A percentile compares a stretch with the other conserved stretches of the same genome.
Evolutionary conservation across 805 yeast genomes (phyloP).

Genomic region (Saccharomyces cerevisiae): DNA sequence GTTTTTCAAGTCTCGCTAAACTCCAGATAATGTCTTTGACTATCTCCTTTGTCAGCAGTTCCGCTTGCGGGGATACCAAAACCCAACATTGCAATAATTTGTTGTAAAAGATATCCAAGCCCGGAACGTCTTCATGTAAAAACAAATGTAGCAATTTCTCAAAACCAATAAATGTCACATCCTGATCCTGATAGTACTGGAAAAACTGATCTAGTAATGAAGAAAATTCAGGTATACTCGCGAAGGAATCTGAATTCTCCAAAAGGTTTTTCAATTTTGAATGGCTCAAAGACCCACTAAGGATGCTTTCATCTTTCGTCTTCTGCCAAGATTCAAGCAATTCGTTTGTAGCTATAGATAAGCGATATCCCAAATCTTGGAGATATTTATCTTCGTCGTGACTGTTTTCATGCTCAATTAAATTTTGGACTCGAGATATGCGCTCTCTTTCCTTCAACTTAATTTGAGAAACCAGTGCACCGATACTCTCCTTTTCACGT

Average conservation of each 20-base stretch:
- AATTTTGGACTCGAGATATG: not conserved
- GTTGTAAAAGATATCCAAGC: slow-evolving; percentile 18
- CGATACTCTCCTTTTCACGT: not conserved
- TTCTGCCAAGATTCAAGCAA: slow-evolving; percentile 8
- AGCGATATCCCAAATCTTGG: slow-evolving; percentile 22
- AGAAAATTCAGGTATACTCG: slow-evolving; percentile 18
- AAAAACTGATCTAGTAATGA: slow-evolving; percentile 24
- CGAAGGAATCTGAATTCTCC: slow-evolving; percentile 7
- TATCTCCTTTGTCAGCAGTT: slow-evolving; percentile 12
- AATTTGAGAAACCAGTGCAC: not conserved
- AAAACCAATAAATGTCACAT: slow-evolving; percentile 16
- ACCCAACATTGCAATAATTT: slow-evolving; percentile 27
- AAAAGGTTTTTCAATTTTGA: slow-evolving; percentile 11
- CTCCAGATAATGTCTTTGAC: slow-evolving; percentile 15
- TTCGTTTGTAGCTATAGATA: slow-evolving; percentile 20
- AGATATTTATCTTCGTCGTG: slow-evolving; percentile 11
- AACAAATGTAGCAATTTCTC: slow-evolving; percentile 8
- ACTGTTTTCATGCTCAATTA: not conserved
- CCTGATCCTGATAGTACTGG: slow-evolving; percentile 17
- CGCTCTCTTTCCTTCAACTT: not conserved
- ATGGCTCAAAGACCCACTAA: slow-evolving; percentile 1
- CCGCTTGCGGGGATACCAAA: slow-evolving; percentile 12
- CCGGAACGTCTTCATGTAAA: slow-evolving; percentile 12
- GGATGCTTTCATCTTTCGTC: not conserved
- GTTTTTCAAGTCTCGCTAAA: slow-evolving; percentile 9